These are phyloP conservation scores for Pythium volutum DNA, from an alignment of 352 stramenopile species.

Conservation along the genomic window DNA sequence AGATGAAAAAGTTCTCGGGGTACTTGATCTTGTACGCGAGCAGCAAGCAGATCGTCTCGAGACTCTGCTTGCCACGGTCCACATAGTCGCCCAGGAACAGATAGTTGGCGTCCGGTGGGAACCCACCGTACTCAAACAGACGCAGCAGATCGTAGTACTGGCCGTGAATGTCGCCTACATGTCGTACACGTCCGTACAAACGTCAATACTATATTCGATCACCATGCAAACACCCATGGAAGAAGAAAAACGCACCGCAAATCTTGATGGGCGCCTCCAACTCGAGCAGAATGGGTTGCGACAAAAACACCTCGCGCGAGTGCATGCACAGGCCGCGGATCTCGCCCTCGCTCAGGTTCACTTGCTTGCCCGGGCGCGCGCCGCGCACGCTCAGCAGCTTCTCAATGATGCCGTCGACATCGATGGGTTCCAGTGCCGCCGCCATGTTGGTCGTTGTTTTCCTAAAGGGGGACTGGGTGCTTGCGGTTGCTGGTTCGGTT, in stretches of 20 bases:
- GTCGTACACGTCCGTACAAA: too few species aligned
- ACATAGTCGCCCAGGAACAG: slow-evolving; percentile 99
- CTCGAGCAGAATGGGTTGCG: slow-evolving; percentile 94
- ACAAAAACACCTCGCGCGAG: slow-evolving; percentile 62
- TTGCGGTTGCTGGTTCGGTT: too few species aligned
- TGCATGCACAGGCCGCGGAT: slow-evolving; percentile 94
- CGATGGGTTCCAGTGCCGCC: slow-evolving; percentile 59
- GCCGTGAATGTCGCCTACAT: slow-evolving; percentile 57
- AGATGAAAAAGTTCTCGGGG: slow-evolving; percentile 89
- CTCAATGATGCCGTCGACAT: slow-evolving; percentile 87
- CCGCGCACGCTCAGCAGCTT: slow-evolving; percentile 90
- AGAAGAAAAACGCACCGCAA: slow-evolving; percentile 21
- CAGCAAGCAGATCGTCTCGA: slow-evolving; percentile 91
- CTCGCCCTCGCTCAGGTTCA: slow-evolving; percentile 89
- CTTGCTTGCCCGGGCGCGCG: slow-evolving; percentile 80
- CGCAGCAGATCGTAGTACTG: slow-evolving; percentile 73
- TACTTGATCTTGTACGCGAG: slow-evolving; percentile 94
- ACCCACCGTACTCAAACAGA: slow-evolving; percentile 79
- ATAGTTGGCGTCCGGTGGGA: slow-evolving; percentile 94
- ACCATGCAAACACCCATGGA: too few species aligned
- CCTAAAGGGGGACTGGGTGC: slow-evolving; percentile 87
- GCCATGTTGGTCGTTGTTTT: slow-evolving; percentile 31
- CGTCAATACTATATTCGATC: too few species aligned
- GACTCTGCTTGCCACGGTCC: slow-evolving; percentile 97
- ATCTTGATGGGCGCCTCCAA: slow-evolving; percentile 95